Percentiles rank a stretch among this genome's conserved stretches.
phyloP scores from a whole-genome alignment of 2,329 filamentous ascomycete genomes.

The Stagonosporopsis cucurbitacearum region DNA sequence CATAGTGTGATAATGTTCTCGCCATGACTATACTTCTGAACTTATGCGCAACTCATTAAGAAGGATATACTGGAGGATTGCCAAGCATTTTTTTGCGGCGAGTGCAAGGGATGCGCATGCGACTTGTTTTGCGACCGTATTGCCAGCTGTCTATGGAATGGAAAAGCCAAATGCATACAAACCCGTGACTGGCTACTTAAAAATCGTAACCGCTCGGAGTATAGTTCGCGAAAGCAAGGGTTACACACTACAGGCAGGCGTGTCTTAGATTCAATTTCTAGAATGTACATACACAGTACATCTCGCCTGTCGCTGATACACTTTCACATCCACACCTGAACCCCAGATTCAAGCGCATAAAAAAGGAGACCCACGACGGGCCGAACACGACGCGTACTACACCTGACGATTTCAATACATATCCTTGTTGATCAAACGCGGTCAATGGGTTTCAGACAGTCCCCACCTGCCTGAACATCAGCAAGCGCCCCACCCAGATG shows the following conservation, averaged over 20 bases:
- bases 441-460: constrained; percentile 17
- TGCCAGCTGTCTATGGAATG: too few species aligned
- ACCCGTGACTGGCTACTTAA: not conserved
- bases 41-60: not conserved
- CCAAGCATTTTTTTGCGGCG: not conserved
- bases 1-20: not conserved
- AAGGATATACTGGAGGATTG: not conserved
- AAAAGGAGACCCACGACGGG: constrained; percentile 7
- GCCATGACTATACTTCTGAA: not conserved
- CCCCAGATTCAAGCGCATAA: not conserved
- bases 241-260: not conserved
- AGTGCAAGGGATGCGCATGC: not conserved
- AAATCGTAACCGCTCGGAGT: not conserved
- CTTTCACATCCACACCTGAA: not conserved
- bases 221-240: not conserved
- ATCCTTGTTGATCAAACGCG: constrained; percentile 13
- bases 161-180: too few species aligned
- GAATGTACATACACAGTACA: not conserved
- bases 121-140: too few species aligned
- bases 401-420: constrained; percentile 7
- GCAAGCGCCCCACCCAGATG: constrained; percentile 8
- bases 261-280: not conserved
- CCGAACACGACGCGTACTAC: constrained; percentile 16
- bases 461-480: constrained; percentile 17
- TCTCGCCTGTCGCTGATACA: not conserved